Evolutionary conservation across 768 basidiomycete genomes (phyloP).

Genomic region (Trichaptum fuscoviolaceum): DNA sequence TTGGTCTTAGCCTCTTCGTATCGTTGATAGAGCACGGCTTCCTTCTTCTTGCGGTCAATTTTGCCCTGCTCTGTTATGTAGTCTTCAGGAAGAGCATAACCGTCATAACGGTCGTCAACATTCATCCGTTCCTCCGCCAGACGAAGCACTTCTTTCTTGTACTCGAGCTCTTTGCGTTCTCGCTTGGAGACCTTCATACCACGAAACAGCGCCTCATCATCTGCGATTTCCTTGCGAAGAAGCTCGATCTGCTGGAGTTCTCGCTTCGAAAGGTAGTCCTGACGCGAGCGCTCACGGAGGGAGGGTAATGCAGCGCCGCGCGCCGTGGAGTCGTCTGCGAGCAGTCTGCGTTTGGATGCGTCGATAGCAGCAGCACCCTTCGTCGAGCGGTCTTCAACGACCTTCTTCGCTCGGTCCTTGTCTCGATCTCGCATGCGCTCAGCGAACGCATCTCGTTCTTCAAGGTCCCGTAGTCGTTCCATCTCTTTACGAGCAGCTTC

Average conservation of each 20-base stretch:
- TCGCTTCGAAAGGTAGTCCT: constrained; percentile 94
- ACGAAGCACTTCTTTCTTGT: constrained; percentile 87
- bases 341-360: constrained; percentile 69
- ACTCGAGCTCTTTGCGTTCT: constrained; percentile 75
- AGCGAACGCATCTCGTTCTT: constrained; percentile 91
- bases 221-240: constrained; percentile 86
- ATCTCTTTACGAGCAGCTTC: constrained; percentile 64
- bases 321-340: constrained; percentile 69
- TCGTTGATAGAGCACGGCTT: constrained; percentile 86
- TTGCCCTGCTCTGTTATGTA: constrained; percentile 98
- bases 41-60: constrained; percentile 95
- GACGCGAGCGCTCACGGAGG: constrained; percentile 82
- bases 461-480: constrained; percentile 71
- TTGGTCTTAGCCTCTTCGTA: constrained; percentile 92
- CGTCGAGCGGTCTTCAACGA: constrained; percentile 89
- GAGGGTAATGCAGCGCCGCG: constrained; percentile 55
- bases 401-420: constrained; percentile 77
- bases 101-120: constrained; percentile 94
- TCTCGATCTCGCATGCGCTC: constrained; percentile 82
- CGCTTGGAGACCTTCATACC: constrained; percentile 88
- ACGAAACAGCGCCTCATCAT: constrained; percentile 85
- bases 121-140: constrained; percentile 91
- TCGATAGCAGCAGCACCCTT: constrained; percentile 72
- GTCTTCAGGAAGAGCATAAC: constrained; percentile 95
- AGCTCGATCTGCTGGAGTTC: constrained; percentile 96